These are phyloP conservation scores for Oryza glumipatula DNA, from an alignment of 176 grass and related monocot species.

Conservation along the genomic window DNA sequence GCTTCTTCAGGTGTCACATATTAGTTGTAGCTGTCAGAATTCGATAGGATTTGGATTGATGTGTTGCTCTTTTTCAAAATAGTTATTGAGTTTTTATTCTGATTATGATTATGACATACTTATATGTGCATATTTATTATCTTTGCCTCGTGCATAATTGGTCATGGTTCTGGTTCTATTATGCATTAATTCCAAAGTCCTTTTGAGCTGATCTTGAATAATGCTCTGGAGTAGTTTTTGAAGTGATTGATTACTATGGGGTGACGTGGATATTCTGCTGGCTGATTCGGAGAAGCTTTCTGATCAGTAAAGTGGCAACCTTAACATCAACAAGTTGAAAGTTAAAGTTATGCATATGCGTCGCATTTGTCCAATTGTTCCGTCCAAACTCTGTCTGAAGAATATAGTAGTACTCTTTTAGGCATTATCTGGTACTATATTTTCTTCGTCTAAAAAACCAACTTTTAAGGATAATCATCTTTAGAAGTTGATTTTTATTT, in stretches of 20 bases:
- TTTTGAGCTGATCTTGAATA: not conserved
- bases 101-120: not conserved
- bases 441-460: too few relatives aligned
- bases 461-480: too few relatives aligned
- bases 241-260: not conserved
- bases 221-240: not conserved
- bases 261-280: conserved; percentile 20
- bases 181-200: not conserved
- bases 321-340: conserved; percentile 15
- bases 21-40: not conserved
- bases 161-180: not conserved
- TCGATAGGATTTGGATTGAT: not conserved
- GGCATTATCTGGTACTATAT: not conserved
- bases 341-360: conserved; percentile 29
- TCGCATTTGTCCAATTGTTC: conserved; percentile 1
- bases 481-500: too few relatives aligned
- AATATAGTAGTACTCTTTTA: not conserved
- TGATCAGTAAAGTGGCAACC: conserved; percentile 34
- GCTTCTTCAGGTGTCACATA: not conserved
- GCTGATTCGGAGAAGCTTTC: conserved; percentile 38
- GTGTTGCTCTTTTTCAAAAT: conserved; percentile 3
- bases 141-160: not conserved
- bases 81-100: not conserved
- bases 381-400: not conserved
- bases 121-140: not conserved